Evolutionary conservation across 441 rosid species (phyloP).

Genomic region (Gossypium lobatum): DNA sequence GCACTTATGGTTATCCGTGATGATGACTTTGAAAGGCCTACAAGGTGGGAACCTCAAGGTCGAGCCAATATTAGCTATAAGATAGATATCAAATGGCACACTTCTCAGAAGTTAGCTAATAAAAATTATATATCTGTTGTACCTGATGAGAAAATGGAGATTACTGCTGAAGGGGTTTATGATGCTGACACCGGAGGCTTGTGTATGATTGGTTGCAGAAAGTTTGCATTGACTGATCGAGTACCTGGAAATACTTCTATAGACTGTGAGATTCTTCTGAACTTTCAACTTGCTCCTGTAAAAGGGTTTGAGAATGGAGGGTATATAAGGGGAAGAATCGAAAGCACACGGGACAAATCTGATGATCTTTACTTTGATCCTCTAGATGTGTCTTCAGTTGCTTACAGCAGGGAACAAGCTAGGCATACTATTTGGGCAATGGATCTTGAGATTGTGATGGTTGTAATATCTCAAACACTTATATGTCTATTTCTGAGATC

Average conservation of each 20-base stretch:
- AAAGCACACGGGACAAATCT: conserved; percentile 20
- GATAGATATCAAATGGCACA: conserved; percentile 10
- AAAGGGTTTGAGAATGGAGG: conserved; percentile 7
- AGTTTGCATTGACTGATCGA: not conserved
- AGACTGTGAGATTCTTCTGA: conserved; percentile 33
- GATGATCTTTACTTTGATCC: conserved; percentile 30
- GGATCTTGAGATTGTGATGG: no score
- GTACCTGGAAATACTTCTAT: not conserved
- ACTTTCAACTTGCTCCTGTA: conserved; percentile 25
- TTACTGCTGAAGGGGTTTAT: conserved; percentile 39
- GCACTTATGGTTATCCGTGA: not conserved
- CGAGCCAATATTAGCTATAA: conserved; percentile 29
- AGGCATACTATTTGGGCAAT: not conserved
- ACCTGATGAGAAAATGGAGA: conserved; percentile 8
- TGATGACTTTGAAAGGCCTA: not conserved
- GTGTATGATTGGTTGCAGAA: conserved; percentile 23
- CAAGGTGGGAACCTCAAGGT: conserved; percentile 2
- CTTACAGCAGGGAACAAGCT: not conserved
- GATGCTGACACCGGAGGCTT: conserved; percentile 25
- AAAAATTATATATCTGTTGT: not conserved
- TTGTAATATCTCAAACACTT: not conserved
- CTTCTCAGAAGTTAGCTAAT: not conserved
- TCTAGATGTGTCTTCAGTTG: conserved; percentile 12
- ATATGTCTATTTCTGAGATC: conserved; percentile 19
- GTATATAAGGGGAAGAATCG: conserved; percentile 26